Evolutionary conservation across 345 rosid species (phyloP).

Genomic region (Corymbia maculata): DNA sequence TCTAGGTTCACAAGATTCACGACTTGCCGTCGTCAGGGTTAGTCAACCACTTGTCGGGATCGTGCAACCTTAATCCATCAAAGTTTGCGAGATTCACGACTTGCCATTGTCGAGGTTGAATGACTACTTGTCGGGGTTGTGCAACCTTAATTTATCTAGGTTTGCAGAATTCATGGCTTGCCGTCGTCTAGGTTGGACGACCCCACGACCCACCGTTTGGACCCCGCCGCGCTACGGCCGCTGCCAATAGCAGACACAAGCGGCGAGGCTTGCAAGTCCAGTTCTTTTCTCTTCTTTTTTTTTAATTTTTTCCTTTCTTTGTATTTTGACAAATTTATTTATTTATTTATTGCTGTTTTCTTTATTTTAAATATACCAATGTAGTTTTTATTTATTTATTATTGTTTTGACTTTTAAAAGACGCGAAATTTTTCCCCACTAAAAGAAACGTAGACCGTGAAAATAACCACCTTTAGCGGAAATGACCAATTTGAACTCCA

Average conservation of each 20-base stretch:
- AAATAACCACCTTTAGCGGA: not conserved
- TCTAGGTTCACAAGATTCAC: not conserved
- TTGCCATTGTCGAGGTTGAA: not conserved
- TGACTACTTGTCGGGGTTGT: no score
- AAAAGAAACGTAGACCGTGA: not conserved
- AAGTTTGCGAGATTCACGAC: not conserved
- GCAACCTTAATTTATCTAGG: not conserved
- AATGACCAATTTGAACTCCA: not conserved
- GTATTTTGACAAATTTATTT: not conserved
- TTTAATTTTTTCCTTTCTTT: fast-evolving
- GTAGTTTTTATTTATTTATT: not conserved
- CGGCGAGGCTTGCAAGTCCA: not conserved
- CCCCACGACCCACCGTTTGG: not conserved
- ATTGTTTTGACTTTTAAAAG: not conserved
- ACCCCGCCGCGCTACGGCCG: fast-evolving
- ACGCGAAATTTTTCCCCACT: not conserved
- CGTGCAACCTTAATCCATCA: not conserved
- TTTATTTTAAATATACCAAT: not conserved
- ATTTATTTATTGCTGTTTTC: not conserved
- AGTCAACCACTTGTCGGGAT: not conserved
- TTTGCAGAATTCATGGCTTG: not conserved
- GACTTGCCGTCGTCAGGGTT: not conserved
- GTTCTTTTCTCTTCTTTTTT: not conserved
- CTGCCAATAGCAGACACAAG: not conserved
- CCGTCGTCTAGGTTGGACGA: not conserved